Conservation (phyloP, 1,139 yeast genomes). For the Waltiozyma sp. region DNA sequence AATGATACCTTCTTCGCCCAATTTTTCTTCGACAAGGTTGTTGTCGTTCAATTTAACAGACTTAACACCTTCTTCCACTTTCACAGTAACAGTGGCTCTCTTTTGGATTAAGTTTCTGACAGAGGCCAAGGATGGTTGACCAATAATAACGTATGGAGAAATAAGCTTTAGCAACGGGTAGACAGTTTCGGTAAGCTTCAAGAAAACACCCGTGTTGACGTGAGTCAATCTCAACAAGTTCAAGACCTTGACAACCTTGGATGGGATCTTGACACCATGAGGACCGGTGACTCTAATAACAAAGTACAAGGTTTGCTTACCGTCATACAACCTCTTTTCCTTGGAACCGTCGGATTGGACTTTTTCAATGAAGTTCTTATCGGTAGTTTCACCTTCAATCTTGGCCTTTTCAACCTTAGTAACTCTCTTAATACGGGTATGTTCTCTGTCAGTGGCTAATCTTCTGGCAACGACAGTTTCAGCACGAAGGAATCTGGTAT, state of each 20-base stretch:
- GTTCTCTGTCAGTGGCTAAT: conserved; percentile 54
- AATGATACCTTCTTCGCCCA: conserved; percentile 59
- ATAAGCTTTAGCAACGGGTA: conserved; percentile 53
- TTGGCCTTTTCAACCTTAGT: conserved; percentile 33
- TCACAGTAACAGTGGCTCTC: conserved; percentile 50
- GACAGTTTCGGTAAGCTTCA: conserved; percentile 45
- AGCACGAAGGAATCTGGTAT: conserved; percentile 53
- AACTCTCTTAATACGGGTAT: conserved; percentile 54
- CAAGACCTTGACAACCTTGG: conserved; percentile 51
- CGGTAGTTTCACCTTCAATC: conserved; percentile 10
- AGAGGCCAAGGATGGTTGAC: conserved; percentile 59
- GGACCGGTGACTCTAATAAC: conserved; percentile 56
- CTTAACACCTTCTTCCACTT: conserved; percentile 23
- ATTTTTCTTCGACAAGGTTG: conserved; percentile 58
- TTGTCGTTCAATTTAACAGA: conserved; percentile 54
- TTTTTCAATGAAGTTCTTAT: conserved; percentile 16
- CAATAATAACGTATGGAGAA: conserved; percentile 63
- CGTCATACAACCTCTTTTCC: conserved; percentile 25
- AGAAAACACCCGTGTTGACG: conserved; percentile 59
- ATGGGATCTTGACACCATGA: conserved; percentile 54
- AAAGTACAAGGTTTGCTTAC: conserved; percentile 43
- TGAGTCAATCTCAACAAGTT: conserved; percentile 46
- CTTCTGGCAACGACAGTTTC: conserved; percentile 60
- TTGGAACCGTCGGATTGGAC: conserved; percentile 25
- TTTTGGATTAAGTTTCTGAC: conserved; percentile 66